These are phyloP conservation scores for Lepidium aucheri DNA, from an alignment of 345 rosid genomes.

Conservation along the genomic window DNA sequence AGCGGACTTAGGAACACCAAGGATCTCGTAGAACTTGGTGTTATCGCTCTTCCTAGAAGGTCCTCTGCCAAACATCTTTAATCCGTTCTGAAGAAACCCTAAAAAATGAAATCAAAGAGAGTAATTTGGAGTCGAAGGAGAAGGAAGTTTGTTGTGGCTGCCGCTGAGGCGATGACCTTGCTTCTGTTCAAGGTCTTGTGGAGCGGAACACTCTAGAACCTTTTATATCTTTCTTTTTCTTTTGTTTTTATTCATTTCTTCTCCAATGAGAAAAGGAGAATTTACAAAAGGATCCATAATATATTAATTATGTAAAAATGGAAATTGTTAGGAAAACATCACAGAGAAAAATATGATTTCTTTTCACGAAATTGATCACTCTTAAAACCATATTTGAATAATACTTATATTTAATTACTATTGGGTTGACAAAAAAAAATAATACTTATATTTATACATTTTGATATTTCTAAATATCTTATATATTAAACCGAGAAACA, in stretches of 20 bases:
- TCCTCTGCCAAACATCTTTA: constrained; percentile 69
- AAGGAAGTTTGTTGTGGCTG: constrained; percentile 16
- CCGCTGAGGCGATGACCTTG: constrained; percentile 2
- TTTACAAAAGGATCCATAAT: not conserved
- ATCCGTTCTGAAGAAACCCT: constrained; percentile 16
- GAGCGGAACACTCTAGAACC: constrained; percentile 21
- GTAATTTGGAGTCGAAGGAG: not conserved
- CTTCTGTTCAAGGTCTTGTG: constrained; percentile 25
- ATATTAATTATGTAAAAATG: not conserved
- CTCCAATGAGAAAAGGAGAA: not conserved
- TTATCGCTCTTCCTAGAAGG: constrained; percentile 70
- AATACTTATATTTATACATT: no score
- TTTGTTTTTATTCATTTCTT: constrained; percentile 6
- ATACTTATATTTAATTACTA: no score
- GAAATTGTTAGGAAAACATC: not conserved
- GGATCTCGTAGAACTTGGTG: constrained; percentile 70
- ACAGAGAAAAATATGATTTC: not conserved
- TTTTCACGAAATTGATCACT: no score
- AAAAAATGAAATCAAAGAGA: not conserved
- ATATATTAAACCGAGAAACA: no score
- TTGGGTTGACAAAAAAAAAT: no score
- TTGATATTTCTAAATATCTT: no score
- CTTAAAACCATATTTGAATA: no score
- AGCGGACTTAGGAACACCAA: constrained; percentile 75
- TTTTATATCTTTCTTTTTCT: constrained; percentile 2